phyloP scores from a whole-genome alignment of 2,329 filamentous ascomycete species.

The Alternaria brassicicola region DNA sequence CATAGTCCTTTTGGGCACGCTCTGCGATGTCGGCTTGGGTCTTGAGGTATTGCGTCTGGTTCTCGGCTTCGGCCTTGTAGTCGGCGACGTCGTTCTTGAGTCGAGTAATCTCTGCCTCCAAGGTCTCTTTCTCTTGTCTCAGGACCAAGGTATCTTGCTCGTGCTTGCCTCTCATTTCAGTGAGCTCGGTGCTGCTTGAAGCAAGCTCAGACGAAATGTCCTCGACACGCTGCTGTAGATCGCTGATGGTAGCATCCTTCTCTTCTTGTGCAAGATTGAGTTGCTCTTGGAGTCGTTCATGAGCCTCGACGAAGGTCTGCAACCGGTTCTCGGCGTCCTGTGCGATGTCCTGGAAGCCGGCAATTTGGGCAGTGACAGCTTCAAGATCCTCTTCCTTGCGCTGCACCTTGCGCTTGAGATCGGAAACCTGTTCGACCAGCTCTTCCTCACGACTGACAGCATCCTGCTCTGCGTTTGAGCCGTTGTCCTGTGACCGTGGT shows the following conservation, averaged over 20 bases:
- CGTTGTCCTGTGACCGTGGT: constrained; percentile 68
- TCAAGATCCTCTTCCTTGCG: constrained; percentile 80
- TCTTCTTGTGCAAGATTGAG: constrained; percentile 76
- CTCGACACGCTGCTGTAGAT: constrained; percentile 81
- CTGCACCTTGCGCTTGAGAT: constrained; percentile 86
- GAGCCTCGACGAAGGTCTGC: constrained; percentile 75
- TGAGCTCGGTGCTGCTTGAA: constrained; percentile 81
- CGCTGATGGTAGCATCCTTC: constrained; percentile 79
- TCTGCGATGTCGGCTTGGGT: constrained; percentile 92
- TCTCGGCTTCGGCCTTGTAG: constrained; percentile 77
- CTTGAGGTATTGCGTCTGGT: constrained; percentile 89
- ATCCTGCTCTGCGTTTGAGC: constrained; percentile 55
- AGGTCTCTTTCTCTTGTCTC: constrained; percentile 80
- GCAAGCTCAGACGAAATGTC: constrained; percentile 83
- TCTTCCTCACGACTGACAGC: constrained; percentile 75
- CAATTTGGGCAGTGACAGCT: constrained; percentile 77
- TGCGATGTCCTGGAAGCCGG: constrained; percentile 87
- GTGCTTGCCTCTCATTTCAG: constrained; percentile 78
- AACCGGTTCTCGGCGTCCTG: constrained; percentile 87
- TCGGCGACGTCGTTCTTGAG: constrained; percentile 85
- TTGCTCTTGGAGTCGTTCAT: constrained; percentile 75
- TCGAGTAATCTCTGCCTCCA: constrained; percentile 79
- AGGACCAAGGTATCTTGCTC: constrained; percentile 72
- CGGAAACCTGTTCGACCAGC: constrained; percentile 79
- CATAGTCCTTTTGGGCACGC: constrained; percentile 93